Evolutionary conservation across 2,329 filamentous ascomycete species (phyloP).

Genomic region (Aspergillus sclerotialis): DNA sequence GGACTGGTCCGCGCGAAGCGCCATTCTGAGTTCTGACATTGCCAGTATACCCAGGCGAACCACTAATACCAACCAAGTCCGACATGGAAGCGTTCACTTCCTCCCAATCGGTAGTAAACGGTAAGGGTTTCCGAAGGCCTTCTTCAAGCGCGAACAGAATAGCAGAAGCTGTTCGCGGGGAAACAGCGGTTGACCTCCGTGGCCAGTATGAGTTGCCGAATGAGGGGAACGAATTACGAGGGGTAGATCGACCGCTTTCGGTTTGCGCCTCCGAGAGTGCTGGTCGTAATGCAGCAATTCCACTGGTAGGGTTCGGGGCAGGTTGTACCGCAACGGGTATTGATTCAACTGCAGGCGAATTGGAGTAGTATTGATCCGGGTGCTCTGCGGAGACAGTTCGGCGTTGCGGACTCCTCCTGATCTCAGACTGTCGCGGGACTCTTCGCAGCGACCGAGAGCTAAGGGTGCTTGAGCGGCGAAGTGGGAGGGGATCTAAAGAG

Average conservation of each 20-base stretch:
- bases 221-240: constrained; percentile 22
- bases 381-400: constrained; percentile 41
- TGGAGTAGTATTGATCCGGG: constrained; percentile 21
- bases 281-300: constrained; percentile 17
- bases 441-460: constrained; percentile 49
- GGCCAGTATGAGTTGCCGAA: constrained; percentile 47
- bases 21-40: constrained; percentile 54
- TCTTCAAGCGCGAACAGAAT: constrained; percentile 91
- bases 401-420: constrained; percentile 32
- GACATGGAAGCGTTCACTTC: constrained; percentile 94
- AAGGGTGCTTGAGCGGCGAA: constrained; percentile 47
- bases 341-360: constrained; percentile 18
- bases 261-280: constrained; percentile 28
- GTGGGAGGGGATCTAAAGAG: constrained; percentile 30
- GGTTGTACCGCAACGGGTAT: constrained; percentile 20
- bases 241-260: constrained; percentile 25
- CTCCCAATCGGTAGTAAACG: constrained; percentile 73
- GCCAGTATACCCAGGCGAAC: constrained; percentile 38
- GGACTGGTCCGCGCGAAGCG: constrained; percentile 46
- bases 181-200: constrained; percentile 54
- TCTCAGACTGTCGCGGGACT: constrained; percentile 43
- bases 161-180: constrained; percentile 76
- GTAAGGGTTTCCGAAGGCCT: constrained; percentile 71
- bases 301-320: constrained; percentile 11
- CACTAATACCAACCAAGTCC: constrained; percentile 61